Base-by-base conservation (phyloP, 2,329 filamentous ascomycete species). In the Penicillium sp. region DNA sequence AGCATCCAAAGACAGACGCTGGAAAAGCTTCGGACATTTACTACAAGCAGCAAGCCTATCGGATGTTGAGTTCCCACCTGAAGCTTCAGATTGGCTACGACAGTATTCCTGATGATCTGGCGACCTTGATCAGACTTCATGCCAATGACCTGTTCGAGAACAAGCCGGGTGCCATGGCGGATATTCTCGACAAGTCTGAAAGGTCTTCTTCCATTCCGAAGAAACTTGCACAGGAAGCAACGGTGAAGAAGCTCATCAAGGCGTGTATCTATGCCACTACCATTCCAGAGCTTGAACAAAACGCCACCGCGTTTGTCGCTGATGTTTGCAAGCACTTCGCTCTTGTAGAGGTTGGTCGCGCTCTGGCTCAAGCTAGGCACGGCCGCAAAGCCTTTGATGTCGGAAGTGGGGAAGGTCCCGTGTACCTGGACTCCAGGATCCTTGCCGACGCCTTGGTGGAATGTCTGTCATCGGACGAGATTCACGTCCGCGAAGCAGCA, bases 1-100 rank as follows among this genome's bases (percentile, higher is more conserved):
- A 97, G 64, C 71, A 82, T 1, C 84, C 89, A 0, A 92, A 87
- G 66, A 72, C 74, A 1, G 67, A 76, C 12, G 71, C 76, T 16
- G 73, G 75, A 3, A 84, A 78, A 50, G 83, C 67, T n/a, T 69
- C 87, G 30, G 92, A 97, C 62, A 75, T 76, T 0, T 93, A 88
- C 67, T 95, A 99, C 76, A 97, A 97, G 73, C 87, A 88, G 64
- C 90, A 99, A 70, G 89, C 95, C 0, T 83, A 96, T 58, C 84
- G 90, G 53, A 79, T 97, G 61, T 84, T 99, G 63, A 89, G 87
- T 58, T 81, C 90, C 0, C 91, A 97, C 62, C 77, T 95, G 44
- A 99, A 97, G 73, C 77, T 99, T 28, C 83, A 92, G 46, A 87
- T 99, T 49, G 93, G 93, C 3, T 83, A 83, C 53, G 93, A 99